A percentile compares a stretch with the other conserved stretches of the same genome.
These are phyloP conservation scores for Mycena indigotica DNA, from an alignment of 768 basidiomycete genomes.

Conservation along the genomic window DNA sequence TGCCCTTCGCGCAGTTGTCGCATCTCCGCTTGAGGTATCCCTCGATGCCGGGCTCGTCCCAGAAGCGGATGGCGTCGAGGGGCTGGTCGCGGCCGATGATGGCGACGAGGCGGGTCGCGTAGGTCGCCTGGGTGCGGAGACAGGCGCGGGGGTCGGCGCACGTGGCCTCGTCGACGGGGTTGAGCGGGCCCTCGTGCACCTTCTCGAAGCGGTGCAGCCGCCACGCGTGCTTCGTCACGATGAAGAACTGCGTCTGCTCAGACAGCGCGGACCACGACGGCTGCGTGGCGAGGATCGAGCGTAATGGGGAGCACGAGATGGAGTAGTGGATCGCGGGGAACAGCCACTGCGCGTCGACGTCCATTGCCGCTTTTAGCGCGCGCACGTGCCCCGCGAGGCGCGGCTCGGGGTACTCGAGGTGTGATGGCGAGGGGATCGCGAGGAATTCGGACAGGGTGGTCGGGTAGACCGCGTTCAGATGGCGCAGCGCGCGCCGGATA, in stretches of 20 bases:
- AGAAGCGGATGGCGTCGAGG: not conserved
- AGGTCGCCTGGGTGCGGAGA: not conserved
- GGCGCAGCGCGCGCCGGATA: not conserved
- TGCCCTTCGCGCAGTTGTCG: not conserved
- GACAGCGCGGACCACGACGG: not conserved
- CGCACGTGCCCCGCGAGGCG: not conserved
- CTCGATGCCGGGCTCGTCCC: constrained; percentile 2
- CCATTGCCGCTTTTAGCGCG: not conserved
- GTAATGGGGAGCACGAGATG: not conserved
- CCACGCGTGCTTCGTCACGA: not conserved
- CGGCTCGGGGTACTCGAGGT: not conserved
- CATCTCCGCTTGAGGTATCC: not conserved
- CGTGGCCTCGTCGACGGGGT: not conserved
- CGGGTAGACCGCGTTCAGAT: constrained; percentile 1
- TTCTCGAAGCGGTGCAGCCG: constrained; percentile 2
- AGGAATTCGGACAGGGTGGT: constrained; percentile 3
- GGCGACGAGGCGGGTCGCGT: not conserved
- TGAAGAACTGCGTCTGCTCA: not conserved
- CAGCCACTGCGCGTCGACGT: constrained; percentile 4
- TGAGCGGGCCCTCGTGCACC: not conserved
- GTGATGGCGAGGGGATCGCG: not conserved
- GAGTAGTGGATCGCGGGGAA: constrained; percentile 1
- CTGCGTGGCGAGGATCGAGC: not conserved
- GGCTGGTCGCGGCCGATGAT: constrained; percentile 3
- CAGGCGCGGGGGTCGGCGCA: not conserved